Evolutionary conservation across 192 early-diverging fungal species (phyloP).

Genomic region (Jimgerdemannia lactiflua): DNA sequence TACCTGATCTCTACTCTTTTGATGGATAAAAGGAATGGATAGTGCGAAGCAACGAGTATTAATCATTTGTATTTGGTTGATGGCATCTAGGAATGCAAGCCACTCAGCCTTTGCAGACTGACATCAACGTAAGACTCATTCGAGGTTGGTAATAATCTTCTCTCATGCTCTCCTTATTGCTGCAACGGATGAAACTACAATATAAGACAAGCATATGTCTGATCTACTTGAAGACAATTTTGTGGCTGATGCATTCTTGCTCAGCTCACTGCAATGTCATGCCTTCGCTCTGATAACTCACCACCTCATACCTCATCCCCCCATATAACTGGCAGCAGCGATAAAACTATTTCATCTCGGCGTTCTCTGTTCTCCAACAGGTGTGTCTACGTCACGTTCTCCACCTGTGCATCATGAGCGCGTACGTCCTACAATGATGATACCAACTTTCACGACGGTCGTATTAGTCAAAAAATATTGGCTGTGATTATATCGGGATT

Average conservation of each 20-base stretch:
- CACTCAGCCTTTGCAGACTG: not conserved
- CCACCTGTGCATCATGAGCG: slow-evolving; percentile 5
- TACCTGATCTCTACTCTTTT: slow-evolving; percentile 39
- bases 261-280: no score
- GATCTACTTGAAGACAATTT: slow-evolving; percentile 41
- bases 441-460: slow-evolving; percentile 52
- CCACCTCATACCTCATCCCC: not conserved
- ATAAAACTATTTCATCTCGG: not conserved
- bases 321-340: not conserved
- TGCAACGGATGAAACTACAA: slow-evolving; percentile 48
- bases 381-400: slow-evolving; percentile 9
- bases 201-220: slow-evolving; percentile 64
- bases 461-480: slow-evolving; percentile 33
- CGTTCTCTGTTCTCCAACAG: not conserved
- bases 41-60: not conserved
- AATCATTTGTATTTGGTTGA: slow-evolving; percentile 2
- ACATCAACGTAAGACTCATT: not conserved
- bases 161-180: no score
- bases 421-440: slow-evolving; percentile 37
- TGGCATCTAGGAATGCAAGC: not conserved
- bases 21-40: slow-evolving; percentile 10
- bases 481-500: slow-evolving; percentile 26
- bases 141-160: slow-evolving; percentile 5
- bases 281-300: slow-evolving; percentile 18
- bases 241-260: slow-evolving; percentile 30